Evolutionary conservation across 495 filamentous ascomycete genomes (phyloP), one percentile per base, ranked within the genome.

Genomic region (Bacidia gigantensis): DNA sequence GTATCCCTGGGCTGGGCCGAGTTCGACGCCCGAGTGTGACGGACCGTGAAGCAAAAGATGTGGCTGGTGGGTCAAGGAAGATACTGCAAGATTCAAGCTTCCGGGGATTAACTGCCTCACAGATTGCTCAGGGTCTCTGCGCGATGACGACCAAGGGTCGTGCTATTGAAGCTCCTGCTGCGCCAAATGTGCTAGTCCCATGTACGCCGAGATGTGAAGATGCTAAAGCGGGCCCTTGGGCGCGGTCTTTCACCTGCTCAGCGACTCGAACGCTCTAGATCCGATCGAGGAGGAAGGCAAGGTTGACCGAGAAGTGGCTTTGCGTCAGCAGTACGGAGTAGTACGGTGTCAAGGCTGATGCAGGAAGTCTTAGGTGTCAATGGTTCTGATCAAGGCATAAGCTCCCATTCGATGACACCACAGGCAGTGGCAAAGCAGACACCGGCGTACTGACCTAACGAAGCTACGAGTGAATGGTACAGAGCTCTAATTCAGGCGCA

Each of bases 1-100:
- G 75, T 82, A 80, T 62, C 66, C 66, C 58, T 26, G 45, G 52
- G 44, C 50, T 41, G 54, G 54, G 54, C 54, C 24, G 43, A 50
- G 51, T 24, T 49, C 50, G 25, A 43, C 21, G 29, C 29, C 41
- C 26, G 50, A 53, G 26, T 52, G 38, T 17, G 40, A 46, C 22
- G 44, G 44, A 49, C 26, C 12, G 29, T 54, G 40, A 40, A 39
- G 56, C 41, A 50, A 58, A 49, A 44, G 17, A 42, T 50, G 26
- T 45, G 42, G 51, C 41, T 43, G 50, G 46, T 39, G 29, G 35
- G 18, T 52, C 52, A 5, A 39, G 48, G 35, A 49, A 47, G 42
- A 47, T 52, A 47, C 52, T 53, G 50, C 41, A 44, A 17, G 41
- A 7, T 17, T 17, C 17, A 9, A 44, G 41, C 20, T 9, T 44